Evolutionary conservation across 306 rosid genomes (phyloP).

Genomic region (Phaseolus lunatus): DNA sequence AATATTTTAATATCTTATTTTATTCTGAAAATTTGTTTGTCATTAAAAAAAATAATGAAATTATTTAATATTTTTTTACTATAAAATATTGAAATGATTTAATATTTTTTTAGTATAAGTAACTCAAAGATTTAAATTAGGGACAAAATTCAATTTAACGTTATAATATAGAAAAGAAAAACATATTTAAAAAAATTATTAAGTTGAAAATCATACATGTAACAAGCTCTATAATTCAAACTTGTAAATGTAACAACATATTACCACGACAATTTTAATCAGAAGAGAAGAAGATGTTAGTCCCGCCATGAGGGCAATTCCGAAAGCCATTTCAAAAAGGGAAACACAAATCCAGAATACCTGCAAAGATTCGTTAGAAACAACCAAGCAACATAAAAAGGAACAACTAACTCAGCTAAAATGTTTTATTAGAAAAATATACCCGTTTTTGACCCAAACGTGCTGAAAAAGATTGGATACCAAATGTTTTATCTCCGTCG

Average conservation of each 20-base stretch:
- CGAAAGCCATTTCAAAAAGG: background rate
- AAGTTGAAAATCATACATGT: no score
- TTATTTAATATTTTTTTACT: no score
- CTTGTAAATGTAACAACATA: background rate
- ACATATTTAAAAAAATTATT: no score
- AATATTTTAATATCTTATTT: no score
- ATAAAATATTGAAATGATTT: no score
- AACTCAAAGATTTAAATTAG: no score
- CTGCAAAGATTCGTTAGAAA: background rate
- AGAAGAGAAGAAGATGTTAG: slow-evolving; percentile 59
- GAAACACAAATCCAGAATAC: background rate
- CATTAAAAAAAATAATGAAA: no score
- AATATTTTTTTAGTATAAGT: no score
- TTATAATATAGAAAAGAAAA: no score
- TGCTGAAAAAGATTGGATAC: background rate
- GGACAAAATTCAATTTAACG: no score
- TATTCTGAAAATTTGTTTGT: no score
- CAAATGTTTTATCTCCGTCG: background rate
- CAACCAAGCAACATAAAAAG: background rate
- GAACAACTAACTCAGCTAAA: background rate
- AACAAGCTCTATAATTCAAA: background rate
- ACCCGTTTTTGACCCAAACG: background rate
- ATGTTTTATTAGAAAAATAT: background rate
- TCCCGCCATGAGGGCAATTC: background rate
- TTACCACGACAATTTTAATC: slow-evolving; percentile 77